Evolutionary conservation across 192 early-diverging fungal genomes (phyloP), one percentile per base, ranked within the genome.

Genomic region (Chytriomyces sp.): DNA sequence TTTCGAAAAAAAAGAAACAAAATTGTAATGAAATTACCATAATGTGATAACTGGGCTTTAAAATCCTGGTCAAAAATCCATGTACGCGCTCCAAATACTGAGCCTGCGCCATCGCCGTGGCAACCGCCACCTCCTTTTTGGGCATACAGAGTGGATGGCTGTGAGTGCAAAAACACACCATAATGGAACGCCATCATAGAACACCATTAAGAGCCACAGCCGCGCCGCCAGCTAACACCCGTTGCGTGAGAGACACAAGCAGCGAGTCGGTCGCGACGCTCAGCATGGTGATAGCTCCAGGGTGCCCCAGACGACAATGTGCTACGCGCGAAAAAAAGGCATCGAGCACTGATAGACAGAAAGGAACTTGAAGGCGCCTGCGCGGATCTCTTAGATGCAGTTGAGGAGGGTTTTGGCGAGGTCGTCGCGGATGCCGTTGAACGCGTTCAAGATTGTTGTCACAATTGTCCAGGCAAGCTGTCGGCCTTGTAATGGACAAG

Each of bases 351-450:
- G 73, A 39, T 64, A 64, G 5, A 74, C 64, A 19, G 32, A 22
- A 34, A 74, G 62, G 17, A 66, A 26, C 36, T 74, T 74, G 39
- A 58, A 74, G 10, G 73, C 73, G 34, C 67, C 73, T 34, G 73
- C 59, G 4, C 88, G 80, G 25, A 91, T 78, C 72, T 90, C 89
- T 25, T 87, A 63, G n/a, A 80, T 26, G 56, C 90, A 90, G 75
- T 88, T 87, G 7, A 91, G 3, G 61, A 85, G 76, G 28, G 90
- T 77, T 40, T 65, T 44, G 7, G 73, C 30, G 52, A 56, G 67
- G 33, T 74, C 73, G 33, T 74, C 64, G 33, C 73, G 73, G 59
- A 74, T 74, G 10, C 73, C 73, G n/a, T 75, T 60, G 39, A 75
- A 83, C 0, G 30, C 28, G 0, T 80, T 74, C n/a, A 28, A 86